phyloP scores from a whole-genome alignment of 371 early-diverging fungal genomes.

The Dichotomocladium elegans region DNA sequence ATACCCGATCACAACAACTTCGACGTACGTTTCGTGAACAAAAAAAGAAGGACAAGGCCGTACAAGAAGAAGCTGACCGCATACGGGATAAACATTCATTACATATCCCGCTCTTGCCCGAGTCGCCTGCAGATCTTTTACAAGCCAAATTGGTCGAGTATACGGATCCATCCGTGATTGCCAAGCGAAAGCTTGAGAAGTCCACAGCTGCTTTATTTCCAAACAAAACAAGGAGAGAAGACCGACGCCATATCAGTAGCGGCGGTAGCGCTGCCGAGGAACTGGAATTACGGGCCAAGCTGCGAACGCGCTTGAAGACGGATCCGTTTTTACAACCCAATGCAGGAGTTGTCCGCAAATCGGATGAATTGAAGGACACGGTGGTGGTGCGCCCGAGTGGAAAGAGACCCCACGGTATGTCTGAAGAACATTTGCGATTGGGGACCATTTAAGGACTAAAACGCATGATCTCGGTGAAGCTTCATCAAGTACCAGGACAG shows the following conservation, averaged over 20 bases:
- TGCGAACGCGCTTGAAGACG: constrained; percentile 22
- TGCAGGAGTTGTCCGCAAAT: constrained; percentile 3
- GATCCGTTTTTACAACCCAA: constrained; percentile 45
- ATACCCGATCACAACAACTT: constrained; percentile 64
- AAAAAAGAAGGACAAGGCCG: constrained; percentile 51
- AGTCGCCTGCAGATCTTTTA: constrained; percentile 29
- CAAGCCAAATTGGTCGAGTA: constrained; percentile 41
- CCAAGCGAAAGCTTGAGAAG: constrained; percentile 29
- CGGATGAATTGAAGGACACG: constrained; percentile 1
- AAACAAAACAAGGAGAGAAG: no score
- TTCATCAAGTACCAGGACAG: no score
- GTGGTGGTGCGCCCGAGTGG: constrained; percentile 5
- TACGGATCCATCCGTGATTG: constrained; percentile 19
- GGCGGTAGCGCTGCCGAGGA: neutral
- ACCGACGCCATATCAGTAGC: no score
- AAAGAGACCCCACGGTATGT: no score
- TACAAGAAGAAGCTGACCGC: constrained; percentile 40
- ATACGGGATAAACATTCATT: constrained; percentile 60
- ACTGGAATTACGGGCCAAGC: neutral
- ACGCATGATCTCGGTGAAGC: no score
- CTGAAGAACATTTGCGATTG: no score
- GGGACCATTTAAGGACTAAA: no score
- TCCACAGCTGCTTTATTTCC: constrained; percentile 36
- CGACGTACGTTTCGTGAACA: constrained; percentile 72
- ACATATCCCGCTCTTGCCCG: constrained; percentile 55